Conservation (phyloP, 1,139 yeast genomes). For the Suhomyces taliae region DNA sequence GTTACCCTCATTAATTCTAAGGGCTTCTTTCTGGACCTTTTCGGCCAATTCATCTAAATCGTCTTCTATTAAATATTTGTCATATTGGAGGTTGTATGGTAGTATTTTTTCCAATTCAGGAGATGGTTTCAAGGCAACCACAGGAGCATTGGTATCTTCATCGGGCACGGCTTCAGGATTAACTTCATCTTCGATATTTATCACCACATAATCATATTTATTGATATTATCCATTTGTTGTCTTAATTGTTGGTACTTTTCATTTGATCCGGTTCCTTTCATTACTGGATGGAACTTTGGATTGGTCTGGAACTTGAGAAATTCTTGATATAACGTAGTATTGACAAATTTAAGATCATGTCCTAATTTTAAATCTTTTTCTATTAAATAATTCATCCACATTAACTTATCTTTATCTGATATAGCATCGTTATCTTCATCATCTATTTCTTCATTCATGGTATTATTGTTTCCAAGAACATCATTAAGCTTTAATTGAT, state of each 20-base stretch:
- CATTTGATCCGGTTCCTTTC: slow-evolving; percentile 11
- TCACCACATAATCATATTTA: slow-evolving; percentile 31
- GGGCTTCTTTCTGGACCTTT: background rate
- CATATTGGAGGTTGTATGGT: slow-evolving; percentile 36
- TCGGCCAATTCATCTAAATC: slow-evolving; percentile 20
- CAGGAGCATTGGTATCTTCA: slow-evolving; percentile 13
- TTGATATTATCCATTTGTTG: slow-evolving; percentile 26
- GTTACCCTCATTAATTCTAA: background rate
- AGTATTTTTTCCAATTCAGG: slow-evolving; percentile 21
- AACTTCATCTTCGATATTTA: slow-evolving; percentile 22
- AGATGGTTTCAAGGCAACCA: slow-evolving; percentile 19
- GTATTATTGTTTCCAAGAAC: slow-evolving; percentile 6
- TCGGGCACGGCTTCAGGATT: slow-evolving; percentile 9
- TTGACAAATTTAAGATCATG: slow-evolving; percentile 40
- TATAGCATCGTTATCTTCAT: slow-evolving; percentile 25
- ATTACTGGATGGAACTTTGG: slow-evolving; percentile 32
- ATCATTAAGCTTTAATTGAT: slow-evolving; percentile 32
- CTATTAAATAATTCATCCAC: slow-evolving; percentile 46
- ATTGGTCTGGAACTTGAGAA: slow-evolving; percentile 29
- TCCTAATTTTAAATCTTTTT: slow-evolving; percentile 46
- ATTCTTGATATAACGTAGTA: slow-evolving; percentile 32
- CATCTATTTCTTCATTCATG: slow-evolving; percentile 26
- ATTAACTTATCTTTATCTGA: slow-evolving; percentile 29
- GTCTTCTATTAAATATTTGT: slow-evolving; percentile 25
- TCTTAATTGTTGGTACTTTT: slow-evolving; percentile 22